A percentile compares a stretch with the other conserved stretches of the same genome.
Evolutionary conservation across 805 yeast species (phyloP).

Genomic region (Candida vartiovaarae): DNA sequence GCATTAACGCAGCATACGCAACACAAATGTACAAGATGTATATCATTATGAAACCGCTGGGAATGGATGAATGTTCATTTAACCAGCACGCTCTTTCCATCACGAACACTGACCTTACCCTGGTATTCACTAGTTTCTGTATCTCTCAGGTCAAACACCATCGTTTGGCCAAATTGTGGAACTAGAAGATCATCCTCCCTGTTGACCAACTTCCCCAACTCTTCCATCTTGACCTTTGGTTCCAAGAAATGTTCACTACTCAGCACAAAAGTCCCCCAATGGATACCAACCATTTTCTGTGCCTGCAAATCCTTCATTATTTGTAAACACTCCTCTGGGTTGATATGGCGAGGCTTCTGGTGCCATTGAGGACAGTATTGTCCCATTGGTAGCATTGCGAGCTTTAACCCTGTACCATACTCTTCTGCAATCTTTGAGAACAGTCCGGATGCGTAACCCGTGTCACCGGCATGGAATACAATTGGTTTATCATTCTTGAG

Average conservation of each 20-base stretch:
- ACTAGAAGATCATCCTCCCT: slow-evolving; percentile 39
- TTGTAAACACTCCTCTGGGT: slow-evolving; percentile 68
- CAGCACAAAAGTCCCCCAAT: slow-evolving; percentile 92
- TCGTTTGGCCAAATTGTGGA: slow-evolving; percentile 74
- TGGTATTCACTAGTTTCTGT: slow-evolving; percentile 7
- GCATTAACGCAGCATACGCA: too few species aligned
- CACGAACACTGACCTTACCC: slow-evolving; percentile 20
- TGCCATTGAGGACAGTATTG: slow-evolving; percentile 96
- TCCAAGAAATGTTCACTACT: slow-evolving; percentile 85
- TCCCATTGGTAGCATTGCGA: slow-evolving; percentile 86
- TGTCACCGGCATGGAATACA: slow-evolving; percentile 90
- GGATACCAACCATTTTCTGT: slow-evolving; percentile 72
- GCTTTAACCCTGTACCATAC: slow-evolving; percentile 49
- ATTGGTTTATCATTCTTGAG: slow-evolving; percentile 61
- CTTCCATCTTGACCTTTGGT: slow-evolving; percentile 57
- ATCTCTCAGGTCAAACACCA: slow-evolving; percentile 33
- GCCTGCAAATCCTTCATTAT: slow-evolving; percentile 60
- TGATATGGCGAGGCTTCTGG: slow-evolving; percentile 80
- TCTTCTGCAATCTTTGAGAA: slow-evolving; percentile 58
- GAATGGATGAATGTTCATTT: slow-evolving; percentile 7
- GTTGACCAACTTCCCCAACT: slow-evolving; percentile 37
- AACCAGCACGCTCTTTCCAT: slow-evolving; percentile 26
- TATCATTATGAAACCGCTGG: too few species aligned
- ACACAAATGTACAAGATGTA: too few species aligned
- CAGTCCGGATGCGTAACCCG: slow-evolving; percentile 77